These are phyloP conservation scores for Sophora flavescens DNA, from an alignment of 306 rosid species.

Conservation along the genomic window DNA sequence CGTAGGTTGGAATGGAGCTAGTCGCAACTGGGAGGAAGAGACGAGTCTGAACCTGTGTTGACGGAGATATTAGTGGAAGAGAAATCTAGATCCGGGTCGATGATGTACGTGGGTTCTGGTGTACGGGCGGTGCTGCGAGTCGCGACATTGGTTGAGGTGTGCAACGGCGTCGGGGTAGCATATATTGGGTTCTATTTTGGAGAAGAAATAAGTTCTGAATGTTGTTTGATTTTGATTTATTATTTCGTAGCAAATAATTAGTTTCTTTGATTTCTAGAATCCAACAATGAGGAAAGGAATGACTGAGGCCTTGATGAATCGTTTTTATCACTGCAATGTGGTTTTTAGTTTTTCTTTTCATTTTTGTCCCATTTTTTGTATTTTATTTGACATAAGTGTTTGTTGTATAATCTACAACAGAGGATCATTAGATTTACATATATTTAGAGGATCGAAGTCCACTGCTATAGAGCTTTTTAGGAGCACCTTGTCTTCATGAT, in stretches of 20 bases:
- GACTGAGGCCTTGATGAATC: slow-evolving; percentile 16
- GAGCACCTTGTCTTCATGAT: slow-evolving; percentile 18
- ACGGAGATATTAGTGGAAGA: too few relatives aligned
- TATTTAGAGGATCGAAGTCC: slow-evolving; percentile 45
- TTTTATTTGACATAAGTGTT: slow-evolving; percentile 44
- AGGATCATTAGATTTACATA: slow-evolving; percentile 45
- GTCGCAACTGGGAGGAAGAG: too few relatives aligned
- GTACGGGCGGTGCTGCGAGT: too few relatives aligned
- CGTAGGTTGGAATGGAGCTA: too few relatives aligned
- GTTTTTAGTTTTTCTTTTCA: slow-evolving; percentile 41
- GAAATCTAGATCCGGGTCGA: too few relatives aligned
- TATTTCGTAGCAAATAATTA: slow-evolving; percentile 64
- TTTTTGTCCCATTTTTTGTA: slow-evolving; percentile 44
- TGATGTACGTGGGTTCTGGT: too few relatives aligned
- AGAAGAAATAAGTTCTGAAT: too few relatives aligned
- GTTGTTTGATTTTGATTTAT: slow-evolving; percentile 42
- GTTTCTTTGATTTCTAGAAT: slow-evolving; percentile 44
- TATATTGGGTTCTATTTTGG: too few relatives aligned
- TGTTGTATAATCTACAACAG: slow-evolving; percentile 45
- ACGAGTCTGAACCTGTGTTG: too few relatives aligned
- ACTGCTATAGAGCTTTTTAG: slow-evolving; percentile 48
- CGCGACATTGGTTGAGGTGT: too few relatives aligned
- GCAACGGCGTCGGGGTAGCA: too few relatives aligned
- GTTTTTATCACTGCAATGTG: slow-evolving; percentile 43
- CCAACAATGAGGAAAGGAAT: slow-evolving; percentile 43